Base-by-base conservation (phyloP, 140 eudicot species). In the Ambrosia hybrid region DNA sequence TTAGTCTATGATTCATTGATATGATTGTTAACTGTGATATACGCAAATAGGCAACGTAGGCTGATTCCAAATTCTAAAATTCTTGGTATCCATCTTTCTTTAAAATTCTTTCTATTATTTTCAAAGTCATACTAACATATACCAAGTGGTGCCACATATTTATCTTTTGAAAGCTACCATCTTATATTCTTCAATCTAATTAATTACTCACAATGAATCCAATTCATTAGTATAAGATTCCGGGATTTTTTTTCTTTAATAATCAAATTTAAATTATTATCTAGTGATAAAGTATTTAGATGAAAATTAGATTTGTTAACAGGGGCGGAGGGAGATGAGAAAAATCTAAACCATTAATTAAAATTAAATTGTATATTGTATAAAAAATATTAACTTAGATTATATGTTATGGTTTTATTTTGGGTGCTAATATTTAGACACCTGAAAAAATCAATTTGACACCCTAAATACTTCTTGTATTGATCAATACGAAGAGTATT, bases 81-180 rank as follows among this genome's bases (percentile, higher is more conserved):
- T 76, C 56, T 55, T 67, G 45, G 63, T 68, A 78, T 78, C 73
- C 61, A 71, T 78, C 69, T 72, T 78, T 65, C 69, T 72, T 65
- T 30, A 71, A 78, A 78, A 78, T 64, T 71, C 64, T 57, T 68
- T 72, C 73, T 38, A 65, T 72, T 73, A 55, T 78, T 78, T 78
- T 72, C 82, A 65, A 72, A 73, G 78, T 78, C 82, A 72, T 66
- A 72, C 9, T 72, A 78, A 55, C 82, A 78, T 78, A 72, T 78
- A 78, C 73, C 69, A 72, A 60, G 36, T 57, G 78, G 73, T 21
- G 52, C 78, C 82, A 72, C 73, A 65, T 65, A 68, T 71, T 37
- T 8, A 55, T 61, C 66, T 78, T 72, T 65, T 37, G 62, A 72
- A 72, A 72, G 69, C 82, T 57, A 37, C 56, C 14, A 59, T 58